Evolutionary conservation across 202 grass and related monocot species (phyloP), one percentile per base, ranked within the genome.

Genomic region (Cymbopogon flexuosus): DNA sequence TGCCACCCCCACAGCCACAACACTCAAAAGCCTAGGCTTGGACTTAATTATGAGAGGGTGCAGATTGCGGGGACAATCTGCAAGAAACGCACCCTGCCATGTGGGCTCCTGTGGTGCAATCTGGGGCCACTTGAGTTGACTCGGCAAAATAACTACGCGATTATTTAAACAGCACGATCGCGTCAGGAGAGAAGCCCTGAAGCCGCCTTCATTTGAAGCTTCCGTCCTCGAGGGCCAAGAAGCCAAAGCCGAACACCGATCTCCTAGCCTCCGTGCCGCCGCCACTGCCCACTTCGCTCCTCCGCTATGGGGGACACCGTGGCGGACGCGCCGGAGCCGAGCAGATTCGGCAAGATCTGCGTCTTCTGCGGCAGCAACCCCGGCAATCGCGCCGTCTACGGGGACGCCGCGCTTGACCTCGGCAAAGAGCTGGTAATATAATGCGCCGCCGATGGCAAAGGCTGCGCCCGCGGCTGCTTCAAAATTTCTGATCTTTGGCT

Each of bases 311-410:
- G 84, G 11, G 88, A 86, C 18, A 64, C 65, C 19, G 36, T 40
- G 21, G 34, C 61, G 5, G 41, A 43, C n/a, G 37, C 62, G 41
- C 2, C 79, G 37, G n/a, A 70, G 74, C 10, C 62, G 59, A 77
- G 54, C 62, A 95, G 83, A 90, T 95, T 95, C 73, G 79, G 88
- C 42, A 91, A 77, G 79, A 90, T 98, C 82, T 98, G 96, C 86
- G 96, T 98, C 76, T 98, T 98, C 83, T 98, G 96, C 78, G 96
- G 96, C 52, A 98, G 96, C 88, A 98, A 90, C 87, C 73, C 92
- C 9, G 96, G 96, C 62, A 79, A 91, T 46, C 92, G 92, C 79
- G 45, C 83, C 11, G 87, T 98, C 34, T 98, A 85, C 77, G 83
- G 90, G 42, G 90, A 98, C 71, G 92, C 96, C 19, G 96, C 96